Conservation (phyloP, 2,329 filamentous ascomycete species). For the Alternaria ventricosa region DNA sequence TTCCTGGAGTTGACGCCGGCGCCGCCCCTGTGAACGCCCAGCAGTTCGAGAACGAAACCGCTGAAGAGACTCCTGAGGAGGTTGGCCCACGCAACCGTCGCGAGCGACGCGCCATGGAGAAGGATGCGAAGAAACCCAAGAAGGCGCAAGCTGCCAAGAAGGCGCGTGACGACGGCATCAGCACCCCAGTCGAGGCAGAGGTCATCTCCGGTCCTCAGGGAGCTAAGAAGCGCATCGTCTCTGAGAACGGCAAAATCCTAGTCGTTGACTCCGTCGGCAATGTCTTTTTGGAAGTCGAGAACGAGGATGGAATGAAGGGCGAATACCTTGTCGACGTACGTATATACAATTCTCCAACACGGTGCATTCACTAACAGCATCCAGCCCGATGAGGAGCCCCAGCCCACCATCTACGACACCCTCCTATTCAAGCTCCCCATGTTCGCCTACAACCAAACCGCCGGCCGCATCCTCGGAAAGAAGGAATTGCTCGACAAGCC, state of each 20-base stretch:
- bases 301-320: constrained; percentile 81
- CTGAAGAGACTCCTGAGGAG: constrained; percentile 51
- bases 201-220: constrained; percentile 69
- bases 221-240: constrained; percentile 83
- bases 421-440: constrained; percentile 79
- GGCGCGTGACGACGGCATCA: constrained; percentile 57
- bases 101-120: constrained; percentile 88
- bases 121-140: constrained; percentile 73
- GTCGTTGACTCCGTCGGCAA: constrained; percentile 92
- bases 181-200: constrained; percentile 63
- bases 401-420: constrained; percentile 81
- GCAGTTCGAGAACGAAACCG: constrained; percentile 36
- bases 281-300: constrained; percentile 92
- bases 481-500: constrained; percentile 46
- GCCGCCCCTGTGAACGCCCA: constrained; percentile 41
- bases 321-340: constrained; percentile 87
- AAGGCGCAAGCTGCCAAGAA: constrained; percentile 61
- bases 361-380: constrained; percentile 21
- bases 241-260: constrained; percentile 93
- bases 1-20: constrained; percentile 65
- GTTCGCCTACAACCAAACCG: constrained; percentile 67
- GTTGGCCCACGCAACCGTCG: constrained; percentile 74
- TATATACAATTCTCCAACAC: not conserved
- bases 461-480: constrained; percentile 53
- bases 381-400: constrained; percentile 78